Evolutionary conservation across 441 rosid species (phyloP), one percentile per base, ranked within the genome.

Genomic region (Breynia disticha): DNA sequence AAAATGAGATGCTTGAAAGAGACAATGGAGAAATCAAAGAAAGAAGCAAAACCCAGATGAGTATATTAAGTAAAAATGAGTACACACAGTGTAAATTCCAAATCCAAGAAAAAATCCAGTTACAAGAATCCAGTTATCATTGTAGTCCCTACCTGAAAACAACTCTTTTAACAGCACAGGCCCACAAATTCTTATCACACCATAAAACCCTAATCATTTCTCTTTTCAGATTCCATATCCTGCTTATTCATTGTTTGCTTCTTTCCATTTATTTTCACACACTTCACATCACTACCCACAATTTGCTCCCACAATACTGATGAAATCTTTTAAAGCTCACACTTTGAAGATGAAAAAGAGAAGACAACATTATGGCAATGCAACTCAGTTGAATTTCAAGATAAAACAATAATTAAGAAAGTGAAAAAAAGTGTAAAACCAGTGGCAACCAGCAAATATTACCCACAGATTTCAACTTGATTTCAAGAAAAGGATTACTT

Each of bases 161-260:
- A 69, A 81, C 82, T 77, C 67, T 73, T 84, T 79, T 84, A 57
- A 82, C 82, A 65, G 74, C 74, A 63, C 54, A 78, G 71, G 64
- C 72, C 78, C 80, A 76, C 85, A 58, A 21, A 64, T 64, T 52
- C 28, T 72, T 50, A 56, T 61, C 64, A 48, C 11, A 55, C 58
- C 22, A 28, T 18, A 66, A 53, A 38, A 37, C 54, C 43, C 60
- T 41, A 28, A 11, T 59, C 35, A 28, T 28, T 28, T 38, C 17
- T 45, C 43, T 52, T 59, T 24, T 49, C 55, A 55, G 58, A 63
- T 24, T 72, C 72, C 54, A 67, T 71, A 60, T 68, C 48, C 65
- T 56, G 57, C 46, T 14, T 39, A 52, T n/a, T n/a, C n/a, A n/a
- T n/a, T n/a, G n/a, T n/a, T n/a, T n/a, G n/a, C n/a, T n/a, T n/a